A percentile compares a stretch with the other conserved stretches of the same genome.
Evolutionary conservation across 306 rosid genomes (phyloP).

Genomic region (Acmispon strigosus): DNA sequence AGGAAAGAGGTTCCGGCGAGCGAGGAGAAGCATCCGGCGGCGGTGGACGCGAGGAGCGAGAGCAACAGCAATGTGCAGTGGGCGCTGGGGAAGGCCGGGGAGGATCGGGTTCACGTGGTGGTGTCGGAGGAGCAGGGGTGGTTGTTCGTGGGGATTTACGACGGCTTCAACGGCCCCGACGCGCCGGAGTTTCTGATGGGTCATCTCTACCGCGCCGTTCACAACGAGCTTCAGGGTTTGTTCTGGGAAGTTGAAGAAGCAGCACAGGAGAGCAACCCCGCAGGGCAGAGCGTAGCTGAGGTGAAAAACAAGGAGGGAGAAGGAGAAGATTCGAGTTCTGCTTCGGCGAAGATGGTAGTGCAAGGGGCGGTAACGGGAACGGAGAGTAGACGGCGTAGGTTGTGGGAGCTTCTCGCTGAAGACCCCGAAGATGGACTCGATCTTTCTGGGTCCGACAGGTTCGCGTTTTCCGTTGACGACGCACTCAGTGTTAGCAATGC

Average conservation of each 20-base stretch:
- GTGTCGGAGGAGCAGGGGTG: slow-evolving; percentile 92
- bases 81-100: slow-evolving; percentile 90
- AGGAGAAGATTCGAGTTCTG: slow-evolving; percentile 17
- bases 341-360: slow-evolving; percentile 43
- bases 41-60: slow-evolving; percentile 30
- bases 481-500: slow-evolving; percentile 74
- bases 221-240: slow-evolving; percentile 81
- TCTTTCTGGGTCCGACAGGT: slow-evolving; percentile 91
- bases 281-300: background rate
- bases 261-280: slow-evolving; percentile 10
- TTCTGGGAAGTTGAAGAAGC: slow-evolving; percentile 67
- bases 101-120: slow-evolving; percentile 89
- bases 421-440: slow-evolving; percentile 79
- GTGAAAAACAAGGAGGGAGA: background rate
- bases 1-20: slow-evolving; percentile 47
- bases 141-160: slow-evolving; percentile 87
- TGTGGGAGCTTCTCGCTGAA: slow-evolving; percentile 79
- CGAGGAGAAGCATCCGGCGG: slow-evolving; percentile 26
- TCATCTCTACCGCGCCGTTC: slow-evolving; percentile 71
- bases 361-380: slow-evolving; percentile 13
- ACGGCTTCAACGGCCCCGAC: slow-evolving; percentile 88
- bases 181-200: slow-evolving; percentile 91
- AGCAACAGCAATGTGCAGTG: slow-evolving; percentile 65
- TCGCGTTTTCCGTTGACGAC: slow-evolving; percentile 87
- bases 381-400: slow-evolving; percentile 56